Evolutionary conservation across 1,284 basidiomycete species (phyloP), one percentile per base, ranked within the genome.

Genomic region (Cryptococcus sp.): DNA sequence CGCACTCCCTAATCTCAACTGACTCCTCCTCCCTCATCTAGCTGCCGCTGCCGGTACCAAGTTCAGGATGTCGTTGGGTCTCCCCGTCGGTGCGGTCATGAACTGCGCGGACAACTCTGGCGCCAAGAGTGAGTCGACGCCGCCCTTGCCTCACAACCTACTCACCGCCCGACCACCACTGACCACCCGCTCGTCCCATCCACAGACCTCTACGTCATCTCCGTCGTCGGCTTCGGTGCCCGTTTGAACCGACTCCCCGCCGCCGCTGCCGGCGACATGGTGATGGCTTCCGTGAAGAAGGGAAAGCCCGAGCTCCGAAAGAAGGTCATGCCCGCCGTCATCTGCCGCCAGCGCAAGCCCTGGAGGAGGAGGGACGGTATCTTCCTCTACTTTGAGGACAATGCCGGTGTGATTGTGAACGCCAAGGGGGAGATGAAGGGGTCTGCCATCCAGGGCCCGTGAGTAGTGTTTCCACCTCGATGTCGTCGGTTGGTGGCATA

Each of bases 361-460:
- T 99, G 95, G 95, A 88, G 96, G 75, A 84, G 95, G 82, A 85
- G 86, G 80, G 95, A 99, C 77, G 95, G 95, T 80, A 90, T 98
- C 66, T 97, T 97, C 87, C 88, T 98, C 77, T 97, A 97, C 85
- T 98, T 98, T 69, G 95, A 78, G 71, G 93, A 95, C 80, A 95
- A 95, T 78, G 93, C 93, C 57, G 93, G 92, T 80, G 92, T 95
- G 64, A 94, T 95, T 65, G 91, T 93, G 74, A 63, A 98, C 84
- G 90, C 91, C 74, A 98, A 98, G 85, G 95, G 96, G 76, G 95
- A 99, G 83, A 98, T 99, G 95, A 99, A 99, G 85, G 95, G 95
- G 60, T 93, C 90, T 57, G 92, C 94, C 70, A 98, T 99, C 80
- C 94, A 95, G 65, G 95, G 95, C 67, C 96, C 95, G 72, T 75